Evolutionary conservation across 176 grass and related monocot genomes (phyloP), one percentile per base, ranked within the genome.

Genomic region (Canna indica): DNA sequence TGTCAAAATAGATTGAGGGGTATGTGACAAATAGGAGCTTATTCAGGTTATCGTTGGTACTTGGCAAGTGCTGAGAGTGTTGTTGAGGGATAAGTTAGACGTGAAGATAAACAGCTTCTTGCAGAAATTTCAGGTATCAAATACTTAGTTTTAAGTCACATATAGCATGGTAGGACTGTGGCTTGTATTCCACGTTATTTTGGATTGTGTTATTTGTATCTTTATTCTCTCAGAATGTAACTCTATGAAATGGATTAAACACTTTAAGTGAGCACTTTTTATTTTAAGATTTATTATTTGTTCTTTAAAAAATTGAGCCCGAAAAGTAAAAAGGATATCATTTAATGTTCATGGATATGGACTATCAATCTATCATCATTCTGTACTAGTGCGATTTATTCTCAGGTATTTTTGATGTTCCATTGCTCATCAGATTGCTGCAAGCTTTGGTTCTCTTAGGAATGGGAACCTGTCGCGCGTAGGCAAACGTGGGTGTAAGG

Each of bases 1-100:
- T 25, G 81, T 91, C 48, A 91, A 91, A 77, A 87, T 87, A 34
- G 88, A 91, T 73, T 87, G 76, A 91, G 87, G 67, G 46, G 66
- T 46, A 35, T 65, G 65, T 39, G 4, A 13, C 29, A 66, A 50
- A 13, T 14, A 28, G 65, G 62, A 73, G 25, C 62, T 68, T 47
- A 44, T 24, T 75, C 32, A 28, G 29, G 36, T 78, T 48, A 1
- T 24, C 18, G 20, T 66, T 8, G 11, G 33, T 32, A 14, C 2
- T 66, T 66, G 63, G 22, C 20, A 38, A 41, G 31, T 22, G 14
- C 15, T 65, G 17, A 35, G 62, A 66, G 5, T 36, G 5, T 36
- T 39, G 5, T 7, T n/a, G 22, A 0, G 28, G 26, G 58, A n/a
- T 60, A n/a, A n/a, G n/a, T n/a, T n/a, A n/a, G n/a, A n/a, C n/a